Conservation (phyloP, 345 rosid genomes). For the Barbarea vulgaris region DNA sequence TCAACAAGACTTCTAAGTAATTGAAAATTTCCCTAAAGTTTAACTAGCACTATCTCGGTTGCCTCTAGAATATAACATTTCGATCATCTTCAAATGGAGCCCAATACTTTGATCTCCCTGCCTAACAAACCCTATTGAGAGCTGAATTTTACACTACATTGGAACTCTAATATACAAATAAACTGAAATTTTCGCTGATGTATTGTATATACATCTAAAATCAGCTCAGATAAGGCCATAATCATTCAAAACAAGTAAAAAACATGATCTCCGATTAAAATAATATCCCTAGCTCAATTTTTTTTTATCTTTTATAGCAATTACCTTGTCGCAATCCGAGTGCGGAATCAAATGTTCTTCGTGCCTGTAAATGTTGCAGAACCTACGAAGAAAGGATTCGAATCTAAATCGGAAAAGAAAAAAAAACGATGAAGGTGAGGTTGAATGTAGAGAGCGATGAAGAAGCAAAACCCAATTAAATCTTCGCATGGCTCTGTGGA, state of each 20-base stretch:
- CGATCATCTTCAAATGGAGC: neutral
- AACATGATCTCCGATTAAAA: neutral
- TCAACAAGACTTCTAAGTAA: constrained; percentile 34
- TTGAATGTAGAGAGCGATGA: neutral
- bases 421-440: neutral
- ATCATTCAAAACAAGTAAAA: neutral
- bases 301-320: too few species aligned
- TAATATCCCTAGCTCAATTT: neutral
- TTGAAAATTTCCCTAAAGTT: neutral
- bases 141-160: constrained; percentile 19
- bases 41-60: neutral
- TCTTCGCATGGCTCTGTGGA: constrained; percentile 49
- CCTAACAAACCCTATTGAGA: neutral
- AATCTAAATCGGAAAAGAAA: neutral
- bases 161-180: neutral
- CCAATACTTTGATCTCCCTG: neutral
- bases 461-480: constrained; percentile 48
- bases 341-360: constrained; percentile 39
- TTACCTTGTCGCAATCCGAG: constrained; percentile 47
- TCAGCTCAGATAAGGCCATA: neutral
- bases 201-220: constrained; percentile 6
- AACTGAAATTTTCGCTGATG: neutral
- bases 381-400: constrained; percentile 37
- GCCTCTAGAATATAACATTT: neutral
- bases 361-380: constrained; percentile 52